Evolutionary conservation across 176 grass and related monocot species (phyloP).

Genomic region (Triticum turgidum): DNA sequence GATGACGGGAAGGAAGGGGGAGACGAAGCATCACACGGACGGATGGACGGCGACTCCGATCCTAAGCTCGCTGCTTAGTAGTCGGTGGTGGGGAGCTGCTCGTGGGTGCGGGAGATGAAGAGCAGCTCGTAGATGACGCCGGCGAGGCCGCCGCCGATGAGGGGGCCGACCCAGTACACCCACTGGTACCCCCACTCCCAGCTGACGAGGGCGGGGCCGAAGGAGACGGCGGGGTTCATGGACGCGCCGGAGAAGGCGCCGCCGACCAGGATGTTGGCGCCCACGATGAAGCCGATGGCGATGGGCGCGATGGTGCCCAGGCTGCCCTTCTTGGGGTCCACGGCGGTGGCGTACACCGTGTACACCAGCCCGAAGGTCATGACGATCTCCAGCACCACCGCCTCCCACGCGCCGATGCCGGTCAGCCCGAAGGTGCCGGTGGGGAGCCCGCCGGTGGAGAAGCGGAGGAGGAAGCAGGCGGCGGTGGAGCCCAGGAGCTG

Average conservation of each 20-base stretch:
- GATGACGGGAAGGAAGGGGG: neutral
- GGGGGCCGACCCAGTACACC: slow-evolving; percentile 94
- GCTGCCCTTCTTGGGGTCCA: slow-evolving; percentile 85
- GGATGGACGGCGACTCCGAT: neutral
- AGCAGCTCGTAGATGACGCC: slow-evolving; percentile 76
- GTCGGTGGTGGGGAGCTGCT: slow-evolving; percentile 72
- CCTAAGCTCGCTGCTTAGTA: slow-evolving; percentile 34
- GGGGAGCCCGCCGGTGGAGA: slow-evolving; percentile 65
- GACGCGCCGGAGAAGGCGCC: slow-evolving; percentile 84
- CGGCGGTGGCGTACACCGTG: slow-evolving; percentile 91
- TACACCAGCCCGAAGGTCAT: slow-evolving; percentile 99
- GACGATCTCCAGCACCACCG: slow-evolving; percentile 79
- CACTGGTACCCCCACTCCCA: slow-evolving; percentile 87
- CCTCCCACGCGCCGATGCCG: slow-evolving; percentile 60
- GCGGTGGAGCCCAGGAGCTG: slow-evolving; percentile 79
- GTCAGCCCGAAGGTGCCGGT: slow-evolving; percentile 69
- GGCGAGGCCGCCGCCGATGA: slow-evolving; percentile 80
- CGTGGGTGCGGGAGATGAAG: slow-evolving; percentile 75
- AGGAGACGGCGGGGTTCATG: slow-evolving; percentile 98
- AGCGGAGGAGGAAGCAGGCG: slow-evolving; percentile 79
- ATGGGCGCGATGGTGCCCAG: slow-evolving; percentile 87
- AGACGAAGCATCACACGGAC: neutral
- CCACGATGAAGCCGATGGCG: slow-evolving; percentile 95
- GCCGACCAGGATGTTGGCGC: slow-evolving; percentile 87
- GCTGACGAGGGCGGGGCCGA: slow-evolving; percentile 88